Percentiles rank a stretch among this genome's conserved stretches.
Evolutionary conservation across 2,329 filamentous ascomycete genomes (phyloP).

Genomic region (Hypoxylon sp.): DNA sequence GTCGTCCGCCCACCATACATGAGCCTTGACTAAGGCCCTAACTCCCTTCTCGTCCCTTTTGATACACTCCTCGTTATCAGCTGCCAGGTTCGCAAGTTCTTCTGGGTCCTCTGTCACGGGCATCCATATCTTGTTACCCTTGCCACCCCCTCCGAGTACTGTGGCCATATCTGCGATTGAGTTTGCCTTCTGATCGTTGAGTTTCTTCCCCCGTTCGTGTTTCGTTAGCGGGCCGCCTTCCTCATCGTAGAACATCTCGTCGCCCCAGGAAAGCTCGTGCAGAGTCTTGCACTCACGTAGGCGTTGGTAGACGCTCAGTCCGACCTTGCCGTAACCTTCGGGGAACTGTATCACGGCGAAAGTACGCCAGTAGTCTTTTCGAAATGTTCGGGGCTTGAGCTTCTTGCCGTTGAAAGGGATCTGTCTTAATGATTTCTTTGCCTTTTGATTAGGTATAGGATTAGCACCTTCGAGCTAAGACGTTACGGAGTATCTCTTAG

Average conservation of each 20-base stretch:
- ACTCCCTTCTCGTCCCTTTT: constrained; percentile 35
- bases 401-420: constrained; percentile 77
- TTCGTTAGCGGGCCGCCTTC: constrained; percentile 55
- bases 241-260: constrained; percentile 61
- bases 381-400: constrained; percentile 72
- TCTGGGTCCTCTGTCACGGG: constrained; percentile 31
- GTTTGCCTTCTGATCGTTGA: constrained; percentile 75
- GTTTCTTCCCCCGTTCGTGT: constrained; percentile 63
- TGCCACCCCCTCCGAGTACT: constrained; percentile 67
- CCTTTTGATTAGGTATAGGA: constrained; percentile 33
- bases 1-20: constrained; percentile 67
- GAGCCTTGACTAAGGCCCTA: constrained; percentile 58
- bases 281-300: constrained; percentile 75
- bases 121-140: constrained; percentile 65
- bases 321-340: constrained; percentile 65
- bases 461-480: constrained; percentile 12
- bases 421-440: constrained; percentile 48
- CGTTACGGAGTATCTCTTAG: neutral
- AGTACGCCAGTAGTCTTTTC: constrained; percentile 77
- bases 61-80: constrained; percentile 7
- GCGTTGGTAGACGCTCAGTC: constrained; percentile 73
- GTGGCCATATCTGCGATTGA: constrained; percentile 75
- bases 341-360: constrained; percentile 73
- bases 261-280: constrained; percentile 74
- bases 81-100: constrained; percentile 34